A percentile compares a stretch with the other conserved stretches of the same genome.
Evolutionary conservation across 2,329 filamentous ascomycete species (phyloP).

Genomic region (Colletotrichum sp.): DNA sequence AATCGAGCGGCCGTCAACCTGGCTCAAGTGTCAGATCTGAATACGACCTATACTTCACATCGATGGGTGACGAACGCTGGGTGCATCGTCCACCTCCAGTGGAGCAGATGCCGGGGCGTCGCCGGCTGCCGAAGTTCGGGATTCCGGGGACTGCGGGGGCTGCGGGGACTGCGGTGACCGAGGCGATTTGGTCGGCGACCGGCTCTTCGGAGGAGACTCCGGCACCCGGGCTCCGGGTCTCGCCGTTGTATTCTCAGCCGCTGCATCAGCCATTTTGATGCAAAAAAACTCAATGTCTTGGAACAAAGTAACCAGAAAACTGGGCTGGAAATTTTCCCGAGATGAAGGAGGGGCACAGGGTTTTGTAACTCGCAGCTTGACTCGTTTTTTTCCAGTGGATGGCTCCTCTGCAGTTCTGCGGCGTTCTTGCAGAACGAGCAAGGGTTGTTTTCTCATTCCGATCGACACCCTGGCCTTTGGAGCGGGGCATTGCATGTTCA

Average conservation of each 20-base stretch:
- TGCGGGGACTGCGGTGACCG: too few relatives aligned
- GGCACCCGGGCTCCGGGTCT: neutral
- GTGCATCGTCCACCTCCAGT: neutral
- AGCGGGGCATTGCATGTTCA: neutral
- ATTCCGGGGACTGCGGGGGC: too few relatives aligned
- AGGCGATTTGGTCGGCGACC: neutral
- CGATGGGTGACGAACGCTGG: neutral
- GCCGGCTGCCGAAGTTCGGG: too few relatives aligned
- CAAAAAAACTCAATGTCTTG: neutral
- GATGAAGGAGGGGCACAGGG: neutral
- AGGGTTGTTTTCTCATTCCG: neutral
- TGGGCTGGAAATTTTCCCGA: neutral
- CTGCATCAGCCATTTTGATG: neutral
- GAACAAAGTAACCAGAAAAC: neutral
- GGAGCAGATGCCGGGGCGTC: neutral
- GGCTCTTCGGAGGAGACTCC: neutral
- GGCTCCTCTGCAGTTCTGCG: neutral
- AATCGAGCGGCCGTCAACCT: neutral
- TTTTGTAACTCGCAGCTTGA: neutral
- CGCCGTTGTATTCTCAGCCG: neutral
- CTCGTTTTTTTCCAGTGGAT: neutral
- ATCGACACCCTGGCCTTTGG: neutral
- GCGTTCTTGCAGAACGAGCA: neutral
- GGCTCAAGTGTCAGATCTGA: neutral
- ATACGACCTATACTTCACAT: neutral